Evolutionary conservation across 2,329 filamentous ascomycete species (phyloP), one percentile per base, ranked within the genome.

Genomic region (Endothia cerciana): DNA sequence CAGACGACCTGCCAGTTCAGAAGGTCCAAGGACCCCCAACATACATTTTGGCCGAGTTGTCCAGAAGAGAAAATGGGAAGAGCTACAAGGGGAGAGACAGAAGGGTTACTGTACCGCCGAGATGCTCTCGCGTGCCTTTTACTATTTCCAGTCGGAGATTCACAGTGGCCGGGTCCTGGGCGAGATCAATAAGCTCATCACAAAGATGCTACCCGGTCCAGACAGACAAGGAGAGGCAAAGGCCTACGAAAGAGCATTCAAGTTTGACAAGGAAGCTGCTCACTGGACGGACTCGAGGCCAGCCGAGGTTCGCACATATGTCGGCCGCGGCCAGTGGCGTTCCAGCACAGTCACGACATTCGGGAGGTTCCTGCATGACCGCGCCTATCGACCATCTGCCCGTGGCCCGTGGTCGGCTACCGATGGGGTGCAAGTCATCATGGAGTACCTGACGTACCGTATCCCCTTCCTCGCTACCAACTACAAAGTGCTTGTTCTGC

Each of bases 101-200:
- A 30, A 28, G 22, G 57, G 57, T 10, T 59, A 33, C 57, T 59
- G 57, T 36, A 59, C 57, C 57, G 38, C 17, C 13, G 38, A 28
- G 10, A 45, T 43, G 22, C 57, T 59, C 11, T 5, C 19, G 4
- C 25, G 25, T 2, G 57, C 57, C 13, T 59, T 41, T 4, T 22
- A 59, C 19, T 59, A 59, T n/a, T 59, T 59, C 57, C n/a, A 59
- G 38, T 28, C 57, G 10, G 38, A 22, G 33, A 7, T 59, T 13
- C 25, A 59, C 25, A 45, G 22, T 13, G 57, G 25, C n/a, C 7
- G 15, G 6, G 3, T 45, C 15, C 1, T 41, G 11, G n/a, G 45
- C 22, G 57, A 59, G 33, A 43, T 59, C 40, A n/a, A n/a, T 22
- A 2, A 13, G 36, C 22, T 33, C 38, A 30, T 30, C 6, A 22